Base-by-base conservation (phyloP, 2,329 filamentous ascomycete genomes). In the Cladosporium phlei region DNA sequence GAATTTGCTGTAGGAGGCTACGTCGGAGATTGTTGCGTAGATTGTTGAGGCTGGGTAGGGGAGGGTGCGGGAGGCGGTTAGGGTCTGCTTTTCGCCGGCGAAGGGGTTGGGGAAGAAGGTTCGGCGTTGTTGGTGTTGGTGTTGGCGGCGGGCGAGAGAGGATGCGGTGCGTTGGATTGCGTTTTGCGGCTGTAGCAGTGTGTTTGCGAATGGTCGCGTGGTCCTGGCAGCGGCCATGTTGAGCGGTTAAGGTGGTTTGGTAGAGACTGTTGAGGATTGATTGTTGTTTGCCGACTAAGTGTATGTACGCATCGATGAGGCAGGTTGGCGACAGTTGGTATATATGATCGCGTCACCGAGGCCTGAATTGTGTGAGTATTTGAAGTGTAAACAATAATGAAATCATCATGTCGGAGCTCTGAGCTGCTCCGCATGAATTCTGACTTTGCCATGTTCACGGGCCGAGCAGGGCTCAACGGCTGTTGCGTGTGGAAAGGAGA, bases 1-100 rank as follows among this genome's bases (percentile, higher is more conserved):
- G 74, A 97, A 98, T 55, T 74, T 66, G 28, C 77, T 73, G 78
- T 98, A 98, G 53, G 80, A 81, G 66, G 88, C 80, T 54, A 98
- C 82, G 67, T 96, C 88, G 69, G 89, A 82, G 66, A 98, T 90
- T 46, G 96, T 78, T 55, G 76, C 74, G 78, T 93, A 98, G 57
- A 98, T 82, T 1, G 80, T 73, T 4, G 68, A 60, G 24, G 81
- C 73, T 1, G 82, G 70, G 73, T 94, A 94, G 11, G 86, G 85
- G 11, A 97, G 83, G 3, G 77, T 85, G 51, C 88, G 85, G 16
- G 77, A 75, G 9, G 88, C 89, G 42, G 78, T 80, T 48, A 97
- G 76, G 54, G 73, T 79, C 62, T 90, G 86, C 34, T 63, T 68
- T 56, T 66, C 76, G 74, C 49, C 59, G 52, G 58, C 73, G 72